Base-by-base conservation (phyloP, 2,329 filamentous ascomycete species). In the Cryphonectria japonica region DNA sequence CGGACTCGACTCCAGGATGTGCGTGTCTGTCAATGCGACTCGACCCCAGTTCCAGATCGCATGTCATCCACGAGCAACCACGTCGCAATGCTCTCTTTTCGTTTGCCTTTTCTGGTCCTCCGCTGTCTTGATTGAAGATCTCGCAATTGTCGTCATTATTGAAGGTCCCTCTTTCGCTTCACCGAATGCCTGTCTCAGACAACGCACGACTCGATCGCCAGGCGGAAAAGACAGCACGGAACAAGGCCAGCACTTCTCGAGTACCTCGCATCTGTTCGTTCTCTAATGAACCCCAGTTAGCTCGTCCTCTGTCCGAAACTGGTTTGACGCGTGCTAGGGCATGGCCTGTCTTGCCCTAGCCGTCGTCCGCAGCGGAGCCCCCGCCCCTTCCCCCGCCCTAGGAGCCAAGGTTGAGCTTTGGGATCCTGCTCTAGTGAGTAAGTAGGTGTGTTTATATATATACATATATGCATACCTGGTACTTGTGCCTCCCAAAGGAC, bases 181-280 rank as follows among this genome's bases (percentile, higher is more conserved):
- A 32, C 46, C 52, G 39, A 59, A 69, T 46, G 43, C 29, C 34
- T 71, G 69, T 71, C 69, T 71, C 52, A 71, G 69, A 71, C 69
- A 71, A n/a, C 43, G 54, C 59, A 37, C 41, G 57, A 64, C 62
- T 67, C 66, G 69, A 69, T 60, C 37, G 52, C 46, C 34, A 67
- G n/a, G n/a, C 50, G 59, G 32, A 57, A n/a, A 22, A 57, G 29
- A 59, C 14, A 26, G 32, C 50, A 67, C 62, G 22, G 50, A 67
- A 34, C 50, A 61, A 8, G 46, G 46, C 46, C 46, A 50, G 43
- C 43, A 50, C 6, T 19, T 50, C 29, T 61, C 16, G 7, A 39
- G 59, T 8, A 13, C 32, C 34, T 39, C 34, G 26, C 26, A 13
- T 39, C 54, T 29, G 14, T 32, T 32, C 14, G 26, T 57, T 57